A percentile compares a stretch with the other conserved stretches of the same genome.
phyloP scores from a whole-genome alignment of 1,139 yeast species.

The Geotrichum aggregatum region DNA sequence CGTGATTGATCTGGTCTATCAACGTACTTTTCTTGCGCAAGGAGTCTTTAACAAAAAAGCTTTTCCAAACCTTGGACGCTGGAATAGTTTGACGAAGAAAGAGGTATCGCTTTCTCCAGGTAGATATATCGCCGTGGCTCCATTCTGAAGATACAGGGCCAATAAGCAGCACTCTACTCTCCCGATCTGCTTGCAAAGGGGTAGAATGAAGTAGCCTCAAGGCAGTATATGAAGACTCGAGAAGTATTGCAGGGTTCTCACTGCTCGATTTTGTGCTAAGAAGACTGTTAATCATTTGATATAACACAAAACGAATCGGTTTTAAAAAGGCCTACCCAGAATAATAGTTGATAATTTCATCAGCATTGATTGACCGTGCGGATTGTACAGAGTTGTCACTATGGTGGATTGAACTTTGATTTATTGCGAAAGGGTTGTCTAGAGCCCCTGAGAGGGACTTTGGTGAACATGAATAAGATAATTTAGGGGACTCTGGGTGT shows the following conservation, averaged over 20 bases:
- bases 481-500: no score
- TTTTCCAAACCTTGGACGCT: neutral
- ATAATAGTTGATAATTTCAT: slow-evolving; percentile 8
- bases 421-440: no score
- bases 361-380: slow-evolving; percentile 2
- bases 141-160: slow-evolving; percentile 67
- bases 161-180: slow-evolving; percentile 50
- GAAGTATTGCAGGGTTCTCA: slow-evolving; percentile 5
- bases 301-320: no score
- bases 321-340: neutral
- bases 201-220: slow-evolving; percentile 56
- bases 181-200: slow-evolving; percentile 48
- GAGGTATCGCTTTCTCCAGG: slow-evolving; percentile 14
- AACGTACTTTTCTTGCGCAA: neutral
- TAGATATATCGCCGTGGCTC: slow-evolving; percentile 32
- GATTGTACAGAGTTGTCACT: no score
- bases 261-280: no score
- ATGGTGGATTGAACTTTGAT: no score
- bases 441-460: no score
- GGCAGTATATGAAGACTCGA: slow-evolving; percentile 52
- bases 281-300: neutral
- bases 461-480: no score
- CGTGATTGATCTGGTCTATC: slow-evolving; percentile 9
- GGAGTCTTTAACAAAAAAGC: slow-evolving; percentile 4
- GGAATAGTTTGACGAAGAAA: slow-evolving; percentile 1